phyloP scores from a whole-genome alignment of 768 basidiomycete genomes.

The Sporobolomyces phaffii region DNA sequence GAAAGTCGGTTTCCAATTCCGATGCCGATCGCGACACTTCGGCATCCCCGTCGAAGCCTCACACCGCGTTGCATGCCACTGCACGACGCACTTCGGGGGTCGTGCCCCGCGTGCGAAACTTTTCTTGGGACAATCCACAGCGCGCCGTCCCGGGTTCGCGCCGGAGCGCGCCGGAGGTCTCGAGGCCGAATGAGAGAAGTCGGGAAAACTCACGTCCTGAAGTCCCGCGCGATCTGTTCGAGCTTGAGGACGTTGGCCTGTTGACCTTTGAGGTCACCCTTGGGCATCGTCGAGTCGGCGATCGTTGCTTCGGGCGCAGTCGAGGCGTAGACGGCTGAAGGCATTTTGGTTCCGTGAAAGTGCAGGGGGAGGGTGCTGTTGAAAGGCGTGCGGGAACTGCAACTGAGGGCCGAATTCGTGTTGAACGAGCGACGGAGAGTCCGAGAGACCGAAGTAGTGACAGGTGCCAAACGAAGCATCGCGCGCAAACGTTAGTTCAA shows the following conservation, averaged over 20 bases:
- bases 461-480: neutral
- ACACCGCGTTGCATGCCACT: too few species aligned
- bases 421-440: constrained; percentile 29
- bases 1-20: too few species aligned
- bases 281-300: neutral
- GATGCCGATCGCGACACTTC: neutral
- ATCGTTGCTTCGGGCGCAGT: constrained; percentile 15
- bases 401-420: neutral
- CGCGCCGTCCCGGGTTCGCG: too few species aligned
- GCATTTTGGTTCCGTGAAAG: neutral
- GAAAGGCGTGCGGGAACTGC: neutral
- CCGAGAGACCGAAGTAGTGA: neutral
- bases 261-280: constrained; percentile 7
- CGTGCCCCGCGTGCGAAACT: too few species aligned
- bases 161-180: too few species aligned
- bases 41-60: too few species aligned
- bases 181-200: too few species aligned
- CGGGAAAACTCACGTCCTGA: constrained; percentile 25
- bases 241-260: constrained; percentile 8
- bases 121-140: too few species aligned
- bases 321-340: constrained; percentile 8
- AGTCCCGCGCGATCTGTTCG: constrained; percentile 10
- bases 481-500: neutral
- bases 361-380: neutral
- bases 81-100: neutral